Evolutionary conservation across 2,329 filamentous ascomycete genomes (phyloP), one percentile per base, ranked within the genome.

Genomic region (Corynespora cassiicola): DNA sequence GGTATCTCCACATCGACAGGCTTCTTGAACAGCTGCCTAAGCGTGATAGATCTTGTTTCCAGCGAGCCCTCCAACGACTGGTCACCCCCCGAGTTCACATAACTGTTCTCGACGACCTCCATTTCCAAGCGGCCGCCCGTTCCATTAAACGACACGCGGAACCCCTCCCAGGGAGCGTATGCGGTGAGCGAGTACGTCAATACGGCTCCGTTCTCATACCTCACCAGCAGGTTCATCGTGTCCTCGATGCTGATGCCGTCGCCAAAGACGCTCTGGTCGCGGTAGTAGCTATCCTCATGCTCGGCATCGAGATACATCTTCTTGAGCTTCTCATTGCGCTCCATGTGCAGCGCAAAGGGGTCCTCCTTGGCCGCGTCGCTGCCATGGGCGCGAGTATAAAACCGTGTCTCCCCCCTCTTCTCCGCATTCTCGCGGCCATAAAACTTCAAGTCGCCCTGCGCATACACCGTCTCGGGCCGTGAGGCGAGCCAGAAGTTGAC

Each of bases 171-270:
- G 0, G 82, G 82, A 4, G 81, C 79, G 40, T 84, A 85, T 0
- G 81, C 81, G 1, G 76, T 79, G 8, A 81, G 65, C 15, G 72
- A 80, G 52, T 84, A 85, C 1, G 81, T 82, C 58, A 84, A 63
- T 17, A 80, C 75, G 0, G 79, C 79, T 2, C 79, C 77, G 34
- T 73, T 80, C 12, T 70, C 67, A 53, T 85, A 85, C 33, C 75
- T 69, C 15, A 84, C 77, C 29, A 85, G 68, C 16, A 84, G 63
- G 24, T 73, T 80, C 80, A 84, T 82, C 0, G 80, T 84, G 51
- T 85, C 82, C 57, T 85, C 81, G 41, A 84, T 84, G 48, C 72
- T 82, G 38, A 85, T 82, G 1, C 81, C 82, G 42, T 85, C 81
- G 0, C 78, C 73, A 36, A 85, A 84, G 1, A 83, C 80, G 48